A percentile compares a stretch with the other conserved stretches of the same genome.
Evolutionary conservation across 306 rosid species (phyloP).

Genomic region (Luffa aegyptiaca): DNA sequence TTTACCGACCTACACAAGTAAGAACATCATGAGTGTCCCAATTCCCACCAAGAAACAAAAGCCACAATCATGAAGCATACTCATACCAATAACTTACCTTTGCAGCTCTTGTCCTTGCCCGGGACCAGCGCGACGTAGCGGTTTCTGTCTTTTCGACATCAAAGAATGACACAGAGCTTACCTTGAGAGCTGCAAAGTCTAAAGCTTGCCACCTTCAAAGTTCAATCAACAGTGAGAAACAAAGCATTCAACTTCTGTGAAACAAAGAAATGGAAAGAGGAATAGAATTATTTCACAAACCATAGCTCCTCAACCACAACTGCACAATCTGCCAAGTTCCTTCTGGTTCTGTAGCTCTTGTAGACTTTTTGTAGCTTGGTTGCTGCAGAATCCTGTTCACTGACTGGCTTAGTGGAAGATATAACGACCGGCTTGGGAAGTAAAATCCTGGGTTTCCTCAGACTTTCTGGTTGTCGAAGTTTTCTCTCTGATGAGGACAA

Average conservation of each 20-base stretch:
- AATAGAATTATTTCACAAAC: constrained; percentile 5
- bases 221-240: background rate
- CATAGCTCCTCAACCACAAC: constrained; percentile 44
- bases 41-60: background rate
- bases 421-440: constrained; percentile 18
- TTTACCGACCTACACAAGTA: constrained; percentile 31
- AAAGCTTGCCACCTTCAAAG: constrained; percentile 44
- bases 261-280: background rate
- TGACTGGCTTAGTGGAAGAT: constrained; percentile 21
- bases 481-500: background rate
- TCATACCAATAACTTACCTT: constrained; percentile 18
- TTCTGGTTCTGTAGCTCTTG: constrained; percentile 43
- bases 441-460: constrained; percentile 20
- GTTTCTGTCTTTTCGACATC: constrained; percentile 33
- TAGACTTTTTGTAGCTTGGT: constrained; percentile 45
- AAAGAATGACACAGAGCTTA: constrained; percentile 40
- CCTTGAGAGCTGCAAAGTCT: constrained; percentile 34
- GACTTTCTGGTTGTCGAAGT: constrained; percentile 5
- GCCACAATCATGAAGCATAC: background rate
- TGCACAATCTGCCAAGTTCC: constrained; percentile 51
- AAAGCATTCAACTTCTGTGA: background rate
- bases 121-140: constrained; percentile 29
- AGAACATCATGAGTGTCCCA: background rate
- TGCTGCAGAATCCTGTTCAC: constrained; percentile 37
- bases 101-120: constrained; percentile 41